Percentiles rank a stretch among this genome's conserved stretches.
phyloP scores from a whole-genome alignment of 106 monocot species.

The Dactylorhiza incarnata region DNA sequence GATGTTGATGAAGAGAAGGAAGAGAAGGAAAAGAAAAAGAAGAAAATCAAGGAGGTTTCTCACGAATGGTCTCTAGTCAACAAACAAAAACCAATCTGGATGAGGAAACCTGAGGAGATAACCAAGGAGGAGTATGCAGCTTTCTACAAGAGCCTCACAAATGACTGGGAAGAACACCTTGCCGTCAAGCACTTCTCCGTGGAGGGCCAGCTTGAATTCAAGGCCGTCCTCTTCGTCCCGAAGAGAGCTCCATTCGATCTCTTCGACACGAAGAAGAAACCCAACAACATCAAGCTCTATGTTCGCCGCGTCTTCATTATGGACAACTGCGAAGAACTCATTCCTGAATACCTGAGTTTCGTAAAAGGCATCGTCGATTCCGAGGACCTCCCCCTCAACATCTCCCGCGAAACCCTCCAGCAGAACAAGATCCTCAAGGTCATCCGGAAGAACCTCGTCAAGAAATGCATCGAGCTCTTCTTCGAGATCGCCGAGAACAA shows the following conservation, averaged over 20 bases:
- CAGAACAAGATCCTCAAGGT: conserved; percentile 88
- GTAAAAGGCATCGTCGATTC: conserved; percentile 74
- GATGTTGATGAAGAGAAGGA: conserved; percentile 79
- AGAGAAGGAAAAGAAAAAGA: conserved; percentile 75
- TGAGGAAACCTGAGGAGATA: conserved; percentile 80
- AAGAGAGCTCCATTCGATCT: conserved; percentile 73
- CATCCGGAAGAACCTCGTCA: conserved; percentile 72
- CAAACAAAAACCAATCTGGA: conserved; percentile 84
- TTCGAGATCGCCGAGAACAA: conserved; percentile 82
- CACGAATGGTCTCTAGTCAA: conserved; percentile 68
- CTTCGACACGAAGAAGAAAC: conserved; percentile 68
- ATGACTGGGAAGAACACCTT: conserved; percentile 78
- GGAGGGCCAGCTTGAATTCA: conserved; percentile 79
- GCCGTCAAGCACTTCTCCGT: conserved; percentile 78
- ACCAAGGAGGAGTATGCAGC: conserved; percentile 77
- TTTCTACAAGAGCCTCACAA: conserved; percentile 77
- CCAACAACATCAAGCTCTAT: conserved; percentile 79
- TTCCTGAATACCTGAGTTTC: conserved; percentile 69
- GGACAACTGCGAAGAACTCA: conserved; percentile 80
- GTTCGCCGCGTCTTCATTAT: conserved; percentile 75
- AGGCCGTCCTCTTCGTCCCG: conserved; percentile 63
- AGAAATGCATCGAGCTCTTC: conserved; percentile 77
- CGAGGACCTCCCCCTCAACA: conserved; percentile 76
- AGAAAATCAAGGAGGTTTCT: conserved; percentile 82
- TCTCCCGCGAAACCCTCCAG: conserved; percentile 65